phyloP scores from a whole-genome alignment of 2,329 filamentous ascomycete genomes.

The Knufia petricola region DNA sequence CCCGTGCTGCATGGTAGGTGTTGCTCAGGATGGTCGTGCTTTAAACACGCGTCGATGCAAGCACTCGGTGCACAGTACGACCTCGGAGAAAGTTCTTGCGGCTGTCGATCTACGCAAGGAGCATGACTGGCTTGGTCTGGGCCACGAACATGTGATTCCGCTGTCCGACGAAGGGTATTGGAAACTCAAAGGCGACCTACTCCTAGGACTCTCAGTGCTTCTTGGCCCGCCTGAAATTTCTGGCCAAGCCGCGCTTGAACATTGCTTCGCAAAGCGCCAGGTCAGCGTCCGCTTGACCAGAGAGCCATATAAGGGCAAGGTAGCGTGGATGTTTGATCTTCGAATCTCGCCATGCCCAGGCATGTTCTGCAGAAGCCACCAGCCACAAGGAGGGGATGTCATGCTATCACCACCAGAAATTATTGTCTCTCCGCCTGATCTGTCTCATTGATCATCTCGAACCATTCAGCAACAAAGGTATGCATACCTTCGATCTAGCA shows the following conservation, averaged over 20 bases:
- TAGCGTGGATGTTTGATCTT: neutral
- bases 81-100: neutral
- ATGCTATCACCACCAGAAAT: conserved; percentile 1
- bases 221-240: neutral
- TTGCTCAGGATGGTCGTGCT: neutral
- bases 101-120: neutral
- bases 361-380: neutral
- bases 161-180: neutral
- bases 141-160: neutral
- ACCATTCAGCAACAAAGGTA: too few relatives aligned
- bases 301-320: neutral
- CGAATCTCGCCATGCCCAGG: conserved; percentile 4
- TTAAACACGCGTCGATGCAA: neutral
- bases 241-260: neutral
- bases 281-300: neutral
- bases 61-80: neutral
- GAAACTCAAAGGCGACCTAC: neutral
- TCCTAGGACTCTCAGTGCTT: conserved; percentile 2
- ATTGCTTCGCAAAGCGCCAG: neutral
- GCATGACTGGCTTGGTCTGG: neutral
- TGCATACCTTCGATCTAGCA: too few relatives aligned
- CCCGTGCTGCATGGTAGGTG: neutral
- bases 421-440: neutral
- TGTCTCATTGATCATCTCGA: too few relatives aligned
- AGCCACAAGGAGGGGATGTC: neutral